Percentiles rank a stretch among this genome's conserved stretches.
Conservation (phyloP, 2,329 filamentous ascomycete genomes). For the Fusarium abutilonis region DNA sequence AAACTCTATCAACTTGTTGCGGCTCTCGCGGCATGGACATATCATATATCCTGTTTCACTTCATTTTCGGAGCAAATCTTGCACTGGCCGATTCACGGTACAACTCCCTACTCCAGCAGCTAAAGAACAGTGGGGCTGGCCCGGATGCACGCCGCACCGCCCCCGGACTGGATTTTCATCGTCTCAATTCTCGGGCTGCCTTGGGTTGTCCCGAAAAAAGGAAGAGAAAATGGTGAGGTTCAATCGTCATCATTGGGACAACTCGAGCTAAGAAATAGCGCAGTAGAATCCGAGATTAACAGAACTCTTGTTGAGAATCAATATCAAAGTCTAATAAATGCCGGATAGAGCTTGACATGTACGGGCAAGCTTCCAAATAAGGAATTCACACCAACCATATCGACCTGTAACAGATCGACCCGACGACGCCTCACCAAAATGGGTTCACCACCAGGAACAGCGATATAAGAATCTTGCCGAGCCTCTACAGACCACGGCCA, state of each 20-base stretch:
- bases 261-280: neutral
- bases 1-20: neutral
- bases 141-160: slow-evolving; percentile 23
- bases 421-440: neutral
- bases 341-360: slow-evolving; percentile 1
- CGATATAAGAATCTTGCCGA: neutral
- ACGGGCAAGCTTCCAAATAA: too few relatives aligned
- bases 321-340: neutral
- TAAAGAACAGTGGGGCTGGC: slow-evolving; percentile 15
- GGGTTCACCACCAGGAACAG: slow-evolving; percentile 10
- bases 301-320: neutral
- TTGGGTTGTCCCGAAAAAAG: slow-evolving; percentile 1
- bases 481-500: slow-evolving; percentile 16
- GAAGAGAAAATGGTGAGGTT: slow-evolving; percentile 28
- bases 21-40: neutral
- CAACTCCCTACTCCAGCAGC: slow-evolving; percentile 12
- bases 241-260: slow-evolving; percentile 4
- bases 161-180: slow-evolving; percentile 5
- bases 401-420: slow-evolving; percentile 4
- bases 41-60: slow-evolving; percentile 2
- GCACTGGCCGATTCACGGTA: slow-evolving; percentile 11
- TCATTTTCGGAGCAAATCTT: slow-evolving; percentile 10
- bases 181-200: neutral
- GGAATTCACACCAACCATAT: neutral
- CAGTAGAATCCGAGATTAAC: neutral